Evolutionary conservation across 805 yeast species (phyloP), one percentile per base, ranked within the genome.

Genomic region (Nakazawaea ernobii): DNA sequence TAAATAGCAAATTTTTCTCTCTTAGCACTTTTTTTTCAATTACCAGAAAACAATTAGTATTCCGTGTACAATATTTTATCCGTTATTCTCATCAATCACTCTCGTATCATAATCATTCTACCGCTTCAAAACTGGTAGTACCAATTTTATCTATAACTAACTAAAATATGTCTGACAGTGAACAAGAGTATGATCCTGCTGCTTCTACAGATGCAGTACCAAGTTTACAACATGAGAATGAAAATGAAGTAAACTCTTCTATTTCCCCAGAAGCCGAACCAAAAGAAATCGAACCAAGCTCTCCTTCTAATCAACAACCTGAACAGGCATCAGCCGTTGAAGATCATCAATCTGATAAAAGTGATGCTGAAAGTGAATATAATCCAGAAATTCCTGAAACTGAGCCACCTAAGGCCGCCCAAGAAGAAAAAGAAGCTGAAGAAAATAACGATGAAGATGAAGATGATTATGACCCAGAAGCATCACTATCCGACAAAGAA

Each of bases 401-500:
- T 43, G 49, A 45, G n/a, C 30, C 33, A 35, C 35, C 45, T 45
- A 26, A 37, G 14, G 39, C 9, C 11, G 20, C n/a, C 37, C 11
- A 15, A 13, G 33, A 24, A 13, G 35, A 35, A 15, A 8, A 20
- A 32, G 14, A 11, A 9, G 9, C n/a, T n/a, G n/a, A n/a, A 10
- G 28, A 27, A 26, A n/a, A 43, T 4, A 51, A 54, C 2, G 57
- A 52, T 4, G 57, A 52, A 1, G 55, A 50, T 8, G 59, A 57
- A 14, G 55, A 53, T 6, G 55, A 48, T 11, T 51, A 55, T 15
- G 59, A 57, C 5, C 53, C 51, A 9, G 60, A 52, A 41, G 62
- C 59, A 32, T 68, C 59, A 38, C 17, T 45, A 14, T 62, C 63
- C 48, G 66, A 63, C 41, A 68, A 68, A 10, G 65, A 39, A 24